Conservation (phyloP, 202 grass and related monocot species). For the Schoenoplectus triqueter region DNA sequence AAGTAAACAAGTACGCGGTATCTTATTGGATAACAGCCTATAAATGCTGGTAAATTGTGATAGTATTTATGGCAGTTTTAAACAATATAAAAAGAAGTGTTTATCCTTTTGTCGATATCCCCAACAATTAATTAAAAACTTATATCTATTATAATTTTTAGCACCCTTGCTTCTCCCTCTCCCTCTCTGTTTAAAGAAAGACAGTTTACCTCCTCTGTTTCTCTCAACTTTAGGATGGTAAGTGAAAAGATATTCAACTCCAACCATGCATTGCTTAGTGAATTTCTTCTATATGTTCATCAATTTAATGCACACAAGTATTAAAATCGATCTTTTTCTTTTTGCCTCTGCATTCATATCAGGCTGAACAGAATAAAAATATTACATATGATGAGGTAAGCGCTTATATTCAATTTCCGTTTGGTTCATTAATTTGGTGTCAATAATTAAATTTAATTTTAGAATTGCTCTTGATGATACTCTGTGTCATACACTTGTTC, state of each 20-base stretch:
- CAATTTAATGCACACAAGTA: too few relatives aligned
- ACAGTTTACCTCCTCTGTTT: not conserved
- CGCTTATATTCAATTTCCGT: not conserved
- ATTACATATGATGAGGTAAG: constrained; percentile 23
- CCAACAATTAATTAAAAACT: too few relatives aligned
- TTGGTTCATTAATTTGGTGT: not conserved
- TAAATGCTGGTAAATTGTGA: too few relatives aligned
- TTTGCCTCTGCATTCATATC: not conserved
- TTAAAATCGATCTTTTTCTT: not conserved
- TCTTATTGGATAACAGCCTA: too few relatives aligned
- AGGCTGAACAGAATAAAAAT: constrained; percentile 34
- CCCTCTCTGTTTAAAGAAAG: not conserved
- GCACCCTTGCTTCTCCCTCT: not conserved
- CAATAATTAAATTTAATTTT: too few relatives aligned
- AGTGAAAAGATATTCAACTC: not conserved
- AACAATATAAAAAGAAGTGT: too few relatives aligned
- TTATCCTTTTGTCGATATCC: too few relatives aligned
- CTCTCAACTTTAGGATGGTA: constrained; percentile 30
- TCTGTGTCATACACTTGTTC: too few relatives aligned
- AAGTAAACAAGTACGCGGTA: too few relatives aligned
- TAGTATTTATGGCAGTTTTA: too few relatives aligned
- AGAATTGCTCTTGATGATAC: too few relatives aligned
- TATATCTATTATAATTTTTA: too few relatives aligned
- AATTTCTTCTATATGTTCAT: not conserved
- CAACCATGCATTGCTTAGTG: not conserved